phyloP scores from a whole-genome alignment of 164 flowering plant genomes.

The Tetrastigma voinierianum region DNA sequence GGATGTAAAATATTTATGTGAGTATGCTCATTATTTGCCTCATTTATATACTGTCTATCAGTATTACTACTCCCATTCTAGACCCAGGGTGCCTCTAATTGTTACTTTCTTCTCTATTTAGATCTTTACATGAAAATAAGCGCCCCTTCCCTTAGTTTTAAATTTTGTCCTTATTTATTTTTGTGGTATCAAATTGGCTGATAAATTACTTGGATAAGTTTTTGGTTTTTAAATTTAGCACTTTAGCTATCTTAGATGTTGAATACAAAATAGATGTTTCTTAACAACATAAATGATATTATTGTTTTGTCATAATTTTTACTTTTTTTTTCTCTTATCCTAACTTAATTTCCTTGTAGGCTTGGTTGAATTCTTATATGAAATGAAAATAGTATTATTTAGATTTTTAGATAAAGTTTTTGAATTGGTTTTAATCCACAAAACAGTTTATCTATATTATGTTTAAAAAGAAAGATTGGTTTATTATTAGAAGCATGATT shows the following conservation, averaged over 20 bases:
- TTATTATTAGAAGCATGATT: no score
- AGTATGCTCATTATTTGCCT: constrained; percentile 23
- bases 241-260: neutral
- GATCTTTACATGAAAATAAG: no score
- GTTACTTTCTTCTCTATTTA: neutral
- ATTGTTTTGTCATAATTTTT: no score
- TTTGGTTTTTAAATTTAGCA: no score
- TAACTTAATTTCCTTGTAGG: neutral
- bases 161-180: no score
- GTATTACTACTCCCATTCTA: neutral
- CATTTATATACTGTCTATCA: neutral
- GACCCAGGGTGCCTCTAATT: neutral
- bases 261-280: neutral
- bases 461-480: no score
- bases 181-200: neutral
- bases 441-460: no score
- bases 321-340: neutral
- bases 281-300: neutral
- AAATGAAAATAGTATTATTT: no score
- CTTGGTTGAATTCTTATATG: neutral
- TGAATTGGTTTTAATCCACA: no score
- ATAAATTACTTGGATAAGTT: neutral
- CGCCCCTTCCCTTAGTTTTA: neutral
- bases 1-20: constrained; percentile 77
- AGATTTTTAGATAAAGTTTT: no score